These are phyloP conservation scores for Fraxinus greggii DNA, from an alignment of 305 asterid species.

Conservation along the genomic window DNA sequence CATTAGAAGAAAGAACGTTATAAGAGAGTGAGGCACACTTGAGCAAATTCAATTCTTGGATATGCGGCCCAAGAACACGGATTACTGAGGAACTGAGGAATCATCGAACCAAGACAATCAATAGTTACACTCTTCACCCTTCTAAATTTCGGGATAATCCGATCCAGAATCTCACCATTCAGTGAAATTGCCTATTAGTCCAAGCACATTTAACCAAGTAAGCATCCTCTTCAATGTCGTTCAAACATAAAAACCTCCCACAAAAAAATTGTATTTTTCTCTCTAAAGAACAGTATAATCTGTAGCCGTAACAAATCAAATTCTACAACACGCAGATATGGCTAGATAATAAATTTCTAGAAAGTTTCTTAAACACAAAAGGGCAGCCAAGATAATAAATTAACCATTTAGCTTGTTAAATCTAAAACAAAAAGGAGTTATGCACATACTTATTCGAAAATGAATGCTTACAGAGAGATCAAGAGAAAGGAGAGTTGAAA, in stretches of 20 bases:
- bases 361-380: background rate
- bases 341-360: background rate
- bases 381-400: background rate
- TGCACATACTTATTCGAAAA: background rate
- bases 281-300: background rate
- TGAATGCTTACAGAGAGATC: conserved; percentile 63
- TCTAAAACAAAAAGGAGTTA: background rate
- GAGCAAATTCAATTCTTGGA: conserved; percentile 61
- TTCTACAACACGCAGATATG: background rate
- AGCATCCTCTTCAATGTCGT: conserved; percentile 14
- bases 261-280: background rate
- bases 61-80: conserved; percentile 43
- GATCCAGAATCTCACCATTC: conserved; percentile 42
- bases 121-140: conserved; percentile 45
- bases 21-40: conserved; percentile 55
- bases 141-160: conserved; percentile 35
- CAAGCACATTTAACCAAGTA: conserved; percentile 20
- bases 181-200: conserved; percentile 54
- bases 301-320: background rate
- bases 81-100: conserved; percentile 38
- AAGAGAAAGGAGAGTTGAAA: conserved; percentile 46
- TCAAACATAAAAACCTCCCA: background rate
- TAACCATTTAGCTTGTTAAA: background rate
- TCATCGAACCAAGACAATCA: conserved; percentile 62
- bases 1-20: conserved; percentile 43